Evolutionary conservation across 129 eudicot species (phyloP).

Genomic region (Flaveria ramosissima): DNA sequence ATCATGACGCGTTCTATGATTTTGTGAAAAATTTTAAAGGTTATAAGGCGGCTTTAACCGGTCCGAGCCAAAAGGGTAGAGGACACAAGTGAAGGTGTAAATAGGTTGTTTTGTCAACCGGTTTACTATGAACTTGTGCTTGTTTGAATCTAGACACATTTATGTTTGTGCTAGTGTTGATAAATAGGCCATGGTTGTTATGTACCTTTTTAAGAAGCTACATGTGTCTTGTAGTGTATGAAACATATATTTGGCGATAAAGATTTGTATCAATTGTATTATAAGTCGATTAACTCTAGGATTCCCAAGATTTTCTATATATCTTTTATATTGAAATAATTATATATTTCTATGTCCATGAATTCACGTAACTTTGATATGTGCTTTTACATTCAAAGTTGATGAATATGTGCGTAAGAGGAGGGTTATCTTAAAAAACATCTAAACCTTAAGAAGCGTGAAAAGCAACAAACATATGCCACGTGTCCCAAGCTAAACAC

Average conservation of each 20-base stretch:
- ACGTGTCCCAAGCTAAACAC: too few relatives aligned
- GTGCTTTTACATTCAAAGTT: background rate
- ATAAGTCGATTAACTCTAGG: background rate
- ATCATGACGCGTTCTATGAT: constrained; percentile 17
- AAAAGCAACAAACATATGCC: too few relatives aligned
- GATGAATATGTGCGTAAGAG: background rate
- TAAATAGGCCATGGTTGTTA: constrained; percentile 17
- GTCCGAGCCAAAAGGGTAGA: constrained; percentile 47
- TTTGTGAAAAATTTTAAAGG: constrained; percentile 23
- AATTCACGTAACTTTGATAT: background rate
- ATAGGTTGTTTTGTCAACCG: constrained; percentile 21
- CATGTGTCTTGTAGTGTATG: constrained; percentile 13
- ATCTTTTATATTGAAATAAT: too few relatives aligned
- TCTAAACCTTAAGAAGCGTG: too few relatives aligned
- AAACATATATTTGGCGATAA: constrained; percentile 4
- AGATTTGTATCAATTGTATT: background rate
- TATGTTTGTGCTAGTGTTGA: constrained; percentile 24
- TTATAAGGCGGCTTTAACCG: constrained; percentile 37
- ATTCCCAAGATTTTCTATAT: background rate
- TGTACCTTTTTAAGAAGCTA: constrained; percentile 9
- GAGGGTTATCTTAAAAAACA: too few relatives aligned
- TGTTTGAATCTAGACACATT: constrained; percentile 20
- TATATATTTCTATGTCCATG: too few relatives aligned
- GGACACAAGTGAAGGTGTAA: constrained; percentile 43
- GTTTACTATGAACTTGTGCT: constrained; percentile 15